Evolutionary conservation across 2,329 filamentous ascomycete genomes (phyloP), one percentile per base, ranked within the genome.

Genomic region (Curvularia sp.): DNA sequence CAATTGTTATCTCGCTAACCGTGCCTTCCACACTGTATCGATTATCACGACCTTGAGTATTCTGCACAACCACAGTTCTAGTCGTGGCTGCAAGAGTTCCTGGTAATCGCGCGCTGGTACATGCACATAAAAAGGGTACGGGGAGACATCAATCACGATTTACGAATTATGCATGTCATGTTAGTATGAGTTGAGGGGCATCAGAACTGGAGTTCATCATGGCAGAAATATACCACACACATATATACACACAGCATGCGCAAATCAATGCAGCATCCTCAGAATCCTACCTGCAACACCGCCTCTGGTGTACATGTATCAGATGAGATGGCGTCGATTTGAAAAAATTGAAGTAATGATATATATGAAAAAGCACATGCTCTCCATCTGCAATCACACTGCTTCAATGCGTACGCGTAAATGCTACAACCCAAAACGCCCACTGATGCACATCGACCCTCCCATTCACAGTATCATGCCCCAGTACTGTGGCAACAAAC

Each of bases 151-250:
- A 43, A 24, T 46, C 18, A 58, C 53, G 46, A 44, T 44, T 58
- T 50, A 55, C 30, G 51, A 49, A n/a, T 43, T 49, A 58, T 30
- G 46, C 41, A 53, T 20, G 43, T 39, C 18, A 58, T 42, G 31
- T 53, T 41, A 47, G 42, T 38, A 38, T 30, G 31, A 49, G 47
- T n/a, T 5, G 55, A 39, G 31, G 18, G 24, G 50, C 44, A 54
- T 58, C 31, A 24, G 12, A 20, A 46, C 18, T 8, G 51, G 55
- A 49, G 51, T 58, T 49, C n/a, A 33, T 6, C 20, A 46, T 39
- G 49, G 26, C 18, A 22, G 44, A 35, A 15, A 41, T n/a, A 53
- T 30, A 15, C 41, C 38, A 33, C 9, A 30, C 18, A 47, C 20
- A 53, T n/a, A 57, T 41, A 50, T 33, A n/a, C n/a, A 48, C 28